Evolutionary conservation across 1,284 basidiomycete species (phyloP).

Genomic region (Singerocomus rubriflavus): DNA sequence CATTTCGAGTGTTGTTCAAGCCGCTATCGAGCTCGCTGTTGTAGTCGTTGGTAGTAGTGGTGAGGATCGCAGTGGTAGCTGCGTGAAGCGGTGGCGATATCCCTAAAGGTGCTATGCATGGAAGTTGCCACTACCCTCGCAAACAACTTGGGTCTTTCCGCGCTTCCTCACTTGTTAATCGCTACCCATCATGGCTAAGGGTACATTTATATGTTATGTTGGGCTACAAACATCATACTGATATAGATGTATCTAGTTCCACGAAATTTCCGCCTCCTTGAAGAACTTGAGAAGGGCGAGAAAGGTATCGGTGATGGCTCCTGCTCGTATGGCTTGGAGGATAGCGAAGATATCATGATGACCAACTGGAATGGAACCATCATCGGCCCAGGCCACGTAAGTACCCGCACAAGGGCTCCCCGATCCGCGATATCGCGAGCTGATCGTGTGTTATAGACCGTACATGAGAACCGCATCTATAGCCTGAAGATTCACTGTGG

Average conservation of each 20-base stretch:
- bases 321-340: constrained; percentile 93
- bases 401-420: constrained; percentile 25
- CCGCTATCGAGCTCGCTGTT: constrained; percentile 6
- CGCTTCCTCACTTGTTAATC: constrained; percentile 11
- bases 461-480: constrained; percentile 99
- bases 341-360: constrained; percentile 94
- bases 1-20: constrained; percentile 40
- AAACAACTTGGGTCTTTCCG: constrained; percentile 1
- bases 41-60: constrained; percentile 14
- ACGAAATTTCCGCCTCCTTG: constrained; percentile 92
- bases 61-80: constrained; percentile 13
- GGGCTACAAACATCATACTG: background rate
- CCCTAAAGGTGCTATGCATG: background rate
- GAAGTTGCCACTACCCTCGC: background rate
- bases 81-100: constrained; percentile 33
- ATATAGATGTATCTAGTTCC: constrained; percentile 62
- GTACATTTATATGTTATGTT: constrained; percentile 33
- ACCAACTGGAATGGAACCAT: constrained; percentile 99
- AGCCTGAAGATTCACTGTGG: constrained; percentile 90
- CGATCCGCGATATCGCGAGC: constrained; percentile 20
- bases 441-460: constrained; percentile 57
- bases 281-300: constrained; percentile 99
- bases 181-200: constrained; percentile 53
- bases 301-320: constrained; percentile 98
- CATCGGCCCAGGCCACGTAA: constrained; percentile 94